Base-by-base conservation (phyloP, 2,329 filamentous ascomycete species). In the Drechslerella coelobrocha region DNA sequence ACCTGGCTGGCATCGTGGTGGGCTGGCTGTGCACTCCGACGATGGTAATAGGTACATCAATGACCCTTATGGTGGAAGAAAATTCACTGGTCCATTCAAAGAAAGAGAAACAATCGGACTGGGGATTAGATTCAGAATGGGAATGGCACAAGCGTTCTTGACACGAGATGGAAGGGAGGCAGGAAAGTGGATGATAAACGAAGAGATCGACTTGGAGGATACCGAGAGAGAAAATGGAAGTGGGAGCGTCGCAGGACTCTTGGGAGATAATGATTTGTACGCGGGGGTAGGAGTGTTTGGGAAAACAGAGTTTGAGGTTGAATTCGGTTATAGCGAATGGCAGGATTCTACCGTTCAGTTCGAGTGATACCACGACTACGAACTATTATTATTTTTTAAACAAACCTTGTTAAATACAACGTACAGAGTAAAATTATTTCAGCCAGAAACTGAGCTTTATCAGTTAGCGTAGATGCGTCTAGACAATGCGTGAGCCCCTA, bases 1-100 rank as follows among this genome's bases (percentile, higher is more conserved):
- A 68, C 90, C 90, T 0, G 90, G 90, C 1, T 93, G 90, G 90
- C 88, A 94, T 77, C 84, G 90, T 31, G 90, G 85, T 17, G 88
- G 86, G 73, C 76, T 92, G 12, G 90, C 83, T 0, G 85, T 93
- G n/a, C 90, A 93, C 77, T 87, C 88, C 50, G 90, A 93, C 77
- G 90, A 93, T 78, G 90, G 90, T 0, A 84, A 88, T 75, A 84
- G 84, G 77, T 94, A 89, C 77, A 83, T 91, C 75, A 91, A 92
- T 76, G 88, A 93, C 77, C 82, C 83, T 6, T 89, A 84, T 81
- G 90, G 90, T 21, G 90, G 90, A 17, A 84, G 85, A 72, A 82
- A 86, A 61, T 92, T 92, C 73, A 87, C 86, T 0, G 75, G 77
- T 8, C 82, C 86, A 3, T 92, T 92, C 76, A 77, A 79, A n/a